Base-by-base conservation (phyloP, 1,284 basidiomycete genomes). In the Cryptococcus sp. region DNA sequence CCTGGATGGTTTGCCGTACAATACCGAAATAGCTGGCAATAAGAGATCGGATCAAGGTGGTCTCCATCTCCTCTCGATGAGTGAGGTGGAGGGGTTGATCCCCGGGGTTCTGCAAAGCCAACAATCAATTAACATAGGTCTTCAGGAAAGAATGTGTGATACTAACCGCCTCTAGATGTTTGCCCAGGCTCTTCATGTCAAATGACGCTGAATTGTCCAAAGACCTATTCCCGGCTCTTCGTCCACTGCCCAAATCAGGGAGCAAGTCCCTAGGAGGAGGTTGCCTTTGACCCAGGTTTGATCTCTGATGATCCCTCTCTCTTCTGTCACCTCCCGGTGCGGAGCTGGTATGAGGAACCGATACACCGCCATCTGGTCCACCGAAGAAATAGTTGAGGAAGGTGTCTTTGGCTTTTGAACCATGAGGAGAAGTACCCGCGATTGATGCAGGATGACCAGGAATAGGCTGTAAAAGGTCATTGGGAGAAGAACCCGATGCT, bases 141-240 rank as follows among this genome's bases (percentile, higher is more conserved):
- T 34, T 5, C 29, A 49, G 29, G 26, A 16, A n/a, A 34, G 8
- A 11, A 22, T 26, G 16, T 44, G 16, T 40, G 13, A 46, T 13
- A 85, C 89, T 82, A 68, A 93, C 89, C 65, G 89, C 88, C 78
- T 94, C 92, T 61, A 95, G 89, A 70, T 99, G 95, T 80, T 89
- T 94, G 59, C 94, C 93, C 50, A 99, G 82, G 72, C 92, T 95
- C 84, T 94, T 97, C 96, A 99, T 99, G 77, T 99, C 94, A 77
- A 87, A 98, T 40, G 91, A 93, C 49, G 93, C 89, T 67, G 44
- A 34, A 13, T 48, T 55, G 20, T 61, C 59, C 11, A 57, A 84
- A 89, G 72, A 83, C 88, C 53, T 55, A 55, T 65, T 52, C 46
- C 66, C 69, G 13, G 62, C 63, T 39, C 73, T 54, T 55, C 74